Base-by-base conservation (phyloP, 305 asterid species). In the Fraxinus ornus region DNA sequence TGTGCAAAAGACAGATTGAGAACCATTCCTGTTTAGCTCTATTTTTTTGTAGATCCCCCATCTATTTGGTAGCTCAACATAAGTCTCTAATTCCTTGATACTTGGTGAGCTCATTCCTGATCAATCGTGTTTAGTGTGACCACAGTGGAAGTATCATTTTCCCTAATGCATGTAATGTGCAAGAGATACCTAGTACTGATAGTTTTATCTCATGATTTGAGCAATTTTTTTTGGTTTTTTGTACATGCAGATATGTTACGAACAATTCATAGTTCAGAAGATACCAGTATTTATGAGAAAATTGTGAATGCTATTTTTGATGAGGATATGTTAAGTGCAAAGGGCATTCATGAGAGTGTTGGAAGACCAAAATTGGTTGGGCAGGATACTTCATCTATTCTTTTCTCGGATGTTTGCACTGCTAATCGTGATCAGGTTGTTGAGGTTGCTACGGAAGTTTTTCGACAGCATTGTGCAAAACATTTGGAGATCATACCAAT, bases 251-350 rank as follows among this genome's bases (percentile, higher is more conserved):
- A 91, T 91, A 86, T 94, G 74, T 85, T 94, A n/a, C 90, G 94
- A 77, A 92, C 97, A 85, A 89, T 96, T 87, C 97, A 96, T 86
- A 87, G 87, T 87, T 89, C 97, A 36, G 99, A 96, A 86, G 98
- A 94, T 88, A 91, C 93, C 36, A 86, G 90, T 79, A 79, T 91
- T 41, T 90, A 90, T 83, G 98, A 92, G 78, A 96, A 93, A 90
- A 87, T 96, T 84, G 97, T 96, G 75, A 87, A 91, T 37, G 91
- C 99, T 37, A 84, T 96, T 81, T 96, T 96, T 79, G 91, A 91
- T 62, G 98, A 93, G 87, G 97, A 92, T 79, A 83, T 85, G 78
- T 80, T 88, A 37, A 88, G 83, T 52, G 75, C 89, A 78, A 90
- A 90, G 83, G 90, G 84, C 85, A 87, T 74, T 80, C 91, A 88